Base-by-base conservation (phyloP, 1,139 yeast genomes). In the Scheffersomyces illinoinensis region DNA sequence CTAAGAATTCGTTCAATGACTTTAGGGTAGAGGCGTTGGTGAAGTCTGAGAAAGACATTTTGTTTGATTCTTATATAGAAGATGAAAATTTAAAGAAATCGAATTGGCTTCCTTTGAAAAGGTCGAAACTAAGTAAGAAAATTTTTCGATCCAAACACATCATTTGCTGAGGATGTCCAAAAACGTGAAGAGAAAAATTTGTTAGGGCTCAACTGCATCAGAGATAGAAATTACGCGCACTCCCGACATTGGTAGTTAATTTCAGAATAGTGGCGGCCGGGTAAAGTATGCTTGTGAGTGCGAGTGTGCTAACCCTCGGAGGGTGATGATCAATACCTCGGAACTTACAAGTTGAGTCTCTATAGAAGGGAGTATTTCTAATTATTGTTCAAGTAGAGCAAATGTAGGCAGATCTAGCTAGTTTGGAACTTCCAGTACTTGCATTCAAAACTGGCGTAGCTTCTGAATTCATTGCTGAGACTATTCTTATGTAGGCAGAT, bases 1-100 rank as follows among this genome's bases (percentile, higher is more conserved):
- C 91, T 81, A 93, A 88, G 86, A 85, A 88, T 71, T 85, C 85
- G 91, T 93, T 89, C 78, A 93, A 90, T 77, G 92, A 84, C 79
- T 90, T 83, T 76, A 93, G 81, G 76, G 98, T 84, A 81, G 88
- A 93, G 72, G 86, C 84, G 79, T 88, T 88, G 68, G 93, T 85
- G 86, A 89, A 89, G 76, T 89, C 92, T 64, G 92, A 77, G 85
- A 85, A 88, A 74, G 93, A 86, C 93, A 89, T 89, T 70, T 61
- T 71, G 56, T 54, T 50, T 56, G 57, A 53, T 43, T 54, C 53
- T 47, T 54, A 56, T 52, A 26, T 61, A 61, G 57, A 59, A 60
- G 58, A 53, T 55, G 46, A 33, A 51, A 51, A 53, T n/a, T 19
- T 18, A 52, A 39, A 24, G 19, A 18, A 20, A 39, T 19, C n/a